phyloP scores from a whole-genome alignment of 768 basidiomycete species.

The Leccinum boreale region DNA sequence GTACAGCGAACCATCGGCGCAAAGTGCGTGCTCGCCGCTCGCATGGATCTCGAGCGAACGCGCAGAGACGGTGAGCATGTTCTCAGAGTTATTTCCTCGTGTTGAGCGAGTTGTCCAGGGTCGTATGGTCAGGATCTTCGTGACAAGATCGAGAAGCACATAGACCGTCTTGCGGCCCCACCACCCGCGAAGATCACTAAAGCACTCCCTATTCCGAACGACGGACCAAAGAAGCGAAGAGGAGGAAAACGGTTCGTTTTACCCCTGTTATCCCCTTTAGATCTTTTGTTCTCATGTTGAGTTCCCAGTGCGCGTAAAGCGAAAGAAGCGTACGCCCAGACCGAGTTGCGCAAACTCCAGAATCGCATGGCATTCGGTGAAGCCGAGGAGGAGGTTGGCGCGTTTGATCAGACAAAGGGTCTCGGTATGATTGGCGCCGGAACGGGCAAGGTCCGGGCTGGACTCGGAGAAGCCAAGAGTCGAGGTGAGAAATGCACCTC shows the following conservation, averaged over 20 bases:
- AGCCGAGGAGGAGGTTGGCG: conserved; percentile 93
- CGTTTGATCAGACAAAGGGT: conserved; percentile 97
- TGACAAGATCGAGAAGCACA: conserved; percentile 89
- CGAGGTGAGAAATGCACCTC: conserved; percentile 57
- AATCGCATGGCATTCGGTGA: conserved; percentile 96
- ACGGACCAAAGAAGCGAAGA: conserved; percentile 92
- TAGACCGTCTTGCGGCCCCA: conserved; percentile 89
- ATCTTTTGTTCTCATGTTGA: neutral
- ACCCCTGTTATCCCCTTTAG: neutral
- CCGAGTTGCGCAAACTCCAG: conserved; percentile 94
- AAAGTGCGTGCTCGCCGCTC: conserved; percentile 83
- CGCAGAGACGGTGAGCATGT: conserved; percentile 67
- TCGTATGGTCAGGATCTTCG: conserved; percentile 78
- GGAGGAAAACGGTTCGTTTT: conserved; percentile 84
- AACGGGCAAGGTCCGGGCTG: conserved; percentile 87
- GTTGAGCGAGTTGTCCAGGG: conserved; percentile 36
- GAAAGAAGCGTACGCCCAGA: conserved; percentile 98
- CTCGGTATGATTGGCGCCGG: conserved; percentile 92
- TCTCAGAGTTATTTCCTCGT: neutral
- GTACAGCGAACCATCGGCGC: conserved; percentile 93
- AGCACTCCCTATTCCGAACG: conserved; percentile 90
- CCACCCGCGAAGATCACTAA: conserved; percentile 92
- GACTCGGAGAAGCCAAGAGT: conserved; percentile 84
- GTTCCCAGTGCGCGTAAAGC: conserved; percentile 81
- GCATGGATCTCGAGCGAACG: conserved; percentile 90